Evolutionary conservation across 805 yeast genomes (phyloP).

Genomic region (Brettanomyces sp.): DNA sequence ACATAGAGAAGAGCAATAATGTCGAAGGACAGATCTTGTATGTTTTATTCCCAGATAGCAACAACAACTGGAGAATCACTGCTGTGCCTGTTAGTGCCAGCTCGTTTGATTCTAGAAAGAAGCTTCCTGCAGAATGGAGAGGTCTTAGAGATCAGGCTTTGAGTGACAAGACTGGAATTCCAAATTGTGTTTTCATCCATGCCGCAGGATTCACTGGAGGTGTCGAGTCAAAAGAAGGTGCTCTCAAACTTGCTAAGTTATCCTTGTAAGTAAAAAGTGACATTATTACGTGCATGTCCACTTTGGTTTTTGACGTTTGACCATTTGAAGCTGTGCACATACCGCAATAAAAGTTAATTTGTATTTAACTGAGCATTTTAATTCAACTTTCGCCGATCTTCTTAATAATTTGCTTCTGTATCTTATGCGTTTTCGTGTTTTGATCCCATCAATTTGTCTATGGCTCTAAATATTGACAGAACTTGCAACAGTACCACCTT

Average conservation of each 20-base stretch:
- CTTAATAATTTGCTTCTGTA: too few species aligned
- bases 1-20: conserved; percentile 52
- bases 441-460: too few species aligned
- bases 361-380: too few species aligned
- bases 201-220: conserved; percentile 99
- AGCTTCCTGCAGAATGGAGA: conserved; percentile 87
- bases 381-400: too few species aligned
- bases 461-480: too few species aligned
- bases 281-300: too few species aligned
- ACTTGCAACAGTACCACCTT: too few species aligned
- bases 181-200: conserved; percentile 84
- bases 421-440: too few species aligned
- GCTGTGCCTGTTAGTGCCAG: conserved; percentile 78
- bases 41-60: conserved; percentile 73
- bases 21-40: conserved; percentile 54
- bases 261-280: conserved; percentile 2
- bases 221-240: conserved; percentile 71
- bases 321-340: too few species aligned
- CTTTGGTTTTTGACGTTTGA: too few species aligned
- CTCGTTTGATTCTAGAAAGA: conserved; percentile 76
- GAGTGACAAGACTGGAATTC: conserved; percentile 65
- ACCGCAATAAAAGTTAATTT: too few species aligned
- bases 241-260: conserved; percentile 55
- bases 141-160: conserved; percentile 89
- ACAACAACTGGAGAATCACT: conserved; percentile 73